Percentiles rank a stretch among this genome's conserved stretches.
Conservation (phyloP, 148 eudicot species). For the Silene uniflora region DNA sequence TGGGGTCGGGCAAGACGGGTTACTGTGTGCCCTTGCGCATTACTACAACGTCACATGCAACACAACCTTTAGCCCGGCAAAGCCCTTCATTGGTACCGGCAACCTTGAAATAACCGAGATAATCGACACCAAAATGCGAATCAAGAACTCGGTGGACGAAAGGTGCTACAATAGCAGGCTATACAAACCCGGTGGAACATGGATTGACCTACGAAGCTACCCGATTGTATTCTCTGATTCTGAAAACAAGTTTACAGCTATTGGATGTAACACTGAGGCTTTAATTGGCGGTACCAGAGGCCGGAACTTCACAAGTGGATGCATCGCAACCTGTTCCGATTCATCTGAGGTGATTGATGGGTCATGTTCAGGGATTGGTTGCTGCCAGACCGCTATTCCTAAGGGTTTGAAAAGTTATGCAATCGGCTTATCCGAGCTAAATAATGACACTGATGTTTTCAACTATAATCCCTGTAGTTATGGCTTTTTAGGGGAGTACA, state of each 20-base stretch:
- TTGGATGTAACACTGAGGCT: constrained; percentile 39
- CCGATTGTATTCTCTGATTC: constrained; percentile 19
- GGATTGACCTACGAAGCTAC: too few relatives aligned
- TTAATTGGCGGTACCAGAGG: neutral
- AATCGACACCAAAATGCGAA: constrained; percentile 18
- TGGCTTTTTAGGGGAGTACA: constrained; percentile 41
- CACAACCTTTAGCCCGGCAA: constrained; percentile 28
- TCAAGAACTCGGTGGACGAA: neutral
- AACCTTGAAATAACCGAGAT: constrained; percentile 18
- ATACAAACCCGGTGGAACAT: neutral
- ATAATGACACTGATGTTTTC: neutral
- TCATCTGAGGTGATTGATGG: constrained; percentile 34
- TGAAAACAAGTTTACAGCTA: constrained; percentile 31
- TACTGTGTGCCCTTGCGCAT: constrained; percentile 21
- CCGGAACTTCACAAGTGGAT: constrained; percentile 22
- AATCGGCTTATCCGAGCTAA: neutral
- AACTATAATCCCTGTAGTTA: constrained; percentile 42
- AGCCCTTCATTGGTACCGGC: constrained; percentile 6
- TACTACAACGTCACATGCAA: constrained; percentile 33
- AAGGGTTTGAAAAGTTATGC: constrained; percentile 18
- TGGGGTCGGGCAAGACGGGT: constrained; percentile 21
- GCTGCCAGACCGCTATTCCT: constrained; percentile 49
- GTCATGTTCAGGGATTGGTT: constrained; percentile 42
- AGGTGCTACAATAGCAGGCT: neutral
- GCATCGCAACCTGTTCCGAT: constrained; percentile 31